Conservation (phyloP, 768 basidiomycete genomes). For the Neoboletus magnificus region DNA sequence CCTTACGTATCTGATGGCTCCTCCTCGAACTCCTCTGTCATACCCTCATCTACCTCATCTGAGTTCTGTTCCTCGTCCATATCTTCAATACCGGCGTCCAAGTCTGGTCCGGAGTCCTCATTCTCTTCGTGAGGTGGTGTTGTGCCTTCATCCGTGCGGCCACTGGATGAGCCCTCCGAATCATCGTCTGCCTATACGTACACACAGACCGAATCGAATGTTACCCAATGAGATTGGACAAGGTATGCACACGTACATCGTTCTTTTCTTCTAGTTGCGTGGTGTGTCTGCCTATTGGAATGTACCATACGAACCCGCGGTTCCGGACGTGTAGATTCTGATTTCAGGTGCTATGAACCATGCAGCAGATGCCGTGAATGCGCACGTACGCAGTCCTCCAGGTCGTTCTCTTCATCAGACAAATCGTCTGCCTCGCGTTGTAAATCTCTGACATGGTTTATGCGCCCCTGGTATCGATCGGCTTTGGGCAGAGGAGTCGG, state of each 20-base stretch:
- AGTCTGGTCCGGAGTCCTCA: conserved; percentile 38
- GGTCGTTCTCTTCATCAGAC: conserved; percentile 78
- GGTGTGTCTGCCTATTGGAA: conserved; percentile 70
- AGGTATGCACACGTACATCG: conserved; percentile 49
- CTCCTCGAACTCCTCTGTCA: conserved; percentile 54
- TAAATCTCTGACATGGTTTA: conserved; percentile 65
- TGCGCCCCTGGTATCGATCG: conserved; percentile 49
- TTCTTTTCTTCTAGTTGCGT: conserved; percentile 84
- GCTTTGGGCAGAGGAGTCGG: conserved; percentile 53
- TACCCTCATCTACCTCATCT: conserved; percentile 41
- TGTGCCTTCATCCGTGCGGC: conserved; percentile 29
- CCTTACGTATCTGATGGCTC: conserved; percentile 32
- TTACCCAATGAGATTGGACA: not conserved
- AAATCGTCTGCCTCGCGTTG: conserved; percentile 78
- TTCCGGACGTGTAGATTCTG: conserved; percentile 61
- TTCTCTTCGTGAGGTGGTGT: conserved; percentile 36
- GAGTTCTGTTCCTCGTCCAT: conserved; percentile 43
- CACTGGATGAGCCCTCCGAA: conserved; percentile 33
- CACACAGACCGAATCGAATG: not conserved
- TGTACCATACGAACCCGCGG: conserved; percentile 62
- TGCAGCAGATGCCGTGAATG: not conserved
- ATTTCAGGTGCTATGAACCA: not conserved
- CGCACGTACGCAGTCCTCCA: conserved; percentile 66
- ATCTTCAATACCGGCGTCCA: conserved; percentile 40
- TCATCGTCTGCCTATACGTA: conserved; percentile 34